Evolutionary conservation across 495 filamentous ascomycete species (phyloP).

Genomic region (Entonaema liquescens): DNA sequence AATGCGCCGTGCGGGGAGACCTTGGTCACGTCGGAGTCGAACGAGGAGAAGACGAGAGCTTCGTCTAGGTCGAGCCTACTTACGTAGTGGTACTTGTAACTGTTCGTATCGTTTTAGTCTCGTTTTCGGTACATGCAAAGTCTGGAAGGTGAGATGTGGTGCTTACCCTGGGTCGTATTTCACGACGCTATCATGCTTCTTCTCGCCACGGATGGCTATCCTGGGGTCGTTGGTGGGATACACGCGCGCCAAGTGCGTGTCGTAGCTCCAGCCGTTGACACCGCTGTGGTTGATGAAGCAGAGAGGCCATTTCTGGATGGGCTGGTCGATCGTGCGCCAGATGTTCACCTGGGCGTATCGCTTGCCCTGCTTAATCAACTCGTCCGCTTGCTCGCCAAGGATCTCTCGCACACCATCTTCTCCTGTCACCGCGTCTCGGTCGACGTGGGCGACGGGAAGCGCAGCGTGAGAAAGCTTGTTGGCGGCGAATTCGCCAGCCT

Average conservation of each 20-base stretch:
- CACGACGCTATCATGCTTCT: slow-evolving; percentile 44
- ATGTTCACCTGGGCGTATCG: slow-evolving; percentile 69
- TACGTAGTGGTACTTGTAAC: slow-evolving; percentile 52
- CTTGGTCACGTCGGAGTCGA: slow-evolving; percentile 44
- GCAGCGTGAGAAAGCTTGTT: slow-evolving; percentile 42
- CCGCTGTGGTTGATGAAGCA: slow-evolving; percentile 44
- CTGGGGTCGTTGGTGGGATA: slow-evolving; percentile 43
- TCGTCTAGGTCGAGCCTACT: slow-evolving; percentile 50
- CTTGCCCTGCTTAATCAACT: slow-evolving; percentile 74
- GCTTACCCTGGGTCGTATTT: slow-evolving; percentile 43
- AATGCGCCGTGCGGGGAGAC: slow-evolving; percentile 43
- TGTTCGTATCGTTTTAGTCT: slow-evolving; percentile 20
- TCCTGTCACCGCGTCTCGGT: slow-evolving; percentile 47
- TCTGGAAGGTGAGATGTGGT: not conserved
- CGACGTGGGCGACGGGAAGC: slow-evolving; percentile 44
- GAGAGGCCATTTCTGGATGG: slow-evolving; percentile 44
- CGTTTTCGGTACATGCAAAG: not conserved
- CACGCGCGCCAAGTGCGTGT: slow-evolving; percentile 39
- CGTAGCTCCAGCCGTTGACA: slow-evolving; percentile 37
- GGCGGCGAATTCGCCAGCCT: slow-evolving; percentile 35
- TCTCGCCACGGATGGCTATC: slow-evolving; percentile 39
- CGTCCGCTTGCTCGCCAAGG: slow-evolving; percentile 75
- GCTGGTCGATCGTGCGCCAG: slow-evolving; percentile 43
- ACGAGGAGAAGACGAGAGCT: slow-evolving; percentile 44
- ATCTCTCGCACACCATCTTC: slow-evolving; percentile 71